These are phyloP conservation scores for Globisporangium radiosum DNA, from an alignment of 352 stramenopile species.

Conservation along the genomic window DNA sequence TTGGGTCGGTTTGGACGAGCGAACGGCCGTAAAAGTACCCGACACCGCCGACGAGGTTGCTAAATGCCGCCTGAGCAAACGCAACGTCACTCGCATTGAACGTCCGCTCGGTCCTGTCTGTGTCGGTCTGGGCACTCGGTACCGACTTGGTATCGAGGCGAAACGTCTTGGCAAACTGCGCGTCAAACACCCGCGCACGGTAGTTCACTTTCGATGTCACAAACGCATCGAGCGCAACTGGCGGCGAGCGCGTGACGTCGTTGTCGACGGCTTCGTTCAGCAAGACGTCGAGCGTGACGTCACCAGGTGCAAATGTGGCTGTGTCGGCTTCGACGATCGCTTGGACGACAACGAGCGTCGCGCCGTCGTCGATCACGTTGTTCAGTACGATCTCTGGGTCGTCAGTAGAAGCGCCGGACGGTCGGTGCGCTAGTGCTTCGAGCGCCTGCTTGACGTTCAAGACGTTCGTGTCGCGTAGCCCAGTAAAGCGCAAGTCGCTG, in stretches of 20 bases:
- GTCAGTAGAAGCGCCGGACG: slow-evolving; percentile 4
- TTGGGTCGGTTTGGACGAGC: slow-evolving; percentile 54
- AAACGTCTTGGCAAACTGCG: slow-evolving; percentile 54
- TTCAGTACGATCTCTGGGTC: slow-evolving; percentile 55
- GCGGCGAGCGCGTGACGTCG: too few relatives aligned
- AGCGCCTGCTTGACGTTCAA: slow-evolving; percentile 72
- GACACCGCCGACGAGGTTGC: slow-evolving; percentile 86
- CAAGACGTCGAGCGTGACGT: slow-evolving; percentile 60
- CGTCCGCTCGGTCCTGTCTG: not conserved
- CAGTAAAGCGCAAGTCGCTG: slow-evolving; percentile 46
- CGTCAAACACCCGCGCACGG: slow-evolving; percentile 31
- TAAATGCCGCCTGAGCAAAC: slow-evolving; percentile 83
- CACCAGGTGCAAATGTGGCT: slow-evolving; percentile 24
- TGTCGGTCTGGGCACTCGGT: too few relatives aligned
- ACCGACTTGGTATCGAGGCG: slow-evolving; percentile 27
- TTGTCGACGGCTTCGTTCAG: slow-evolving; percentile 34
- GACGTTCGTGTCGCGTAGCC: slow-evolving; percentile 52
- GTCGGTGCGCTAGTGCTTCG: slow-evolving; percentile 29
- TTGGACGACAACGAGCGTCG: slow-evolving; percentile 64
- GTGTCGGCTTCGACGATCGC: slow-evolving; percentile 44
- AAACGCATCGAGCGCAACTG: not conserved
- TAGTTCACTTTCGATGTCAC: slow-evolving; percentile 9
- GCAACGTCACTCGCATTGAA: slow-evolving; percentile 55
- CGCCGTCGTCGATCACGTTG: slow-evolving; percentile 63
- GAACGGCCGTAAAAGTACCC: slow-evolving; percentile 89